Evolutionary conservation across 495 filamentous ascomycete genomes (phyloP), one percentile per base, ranked within the genome.

Genomic region (Hamigera avellanea): DNA sequence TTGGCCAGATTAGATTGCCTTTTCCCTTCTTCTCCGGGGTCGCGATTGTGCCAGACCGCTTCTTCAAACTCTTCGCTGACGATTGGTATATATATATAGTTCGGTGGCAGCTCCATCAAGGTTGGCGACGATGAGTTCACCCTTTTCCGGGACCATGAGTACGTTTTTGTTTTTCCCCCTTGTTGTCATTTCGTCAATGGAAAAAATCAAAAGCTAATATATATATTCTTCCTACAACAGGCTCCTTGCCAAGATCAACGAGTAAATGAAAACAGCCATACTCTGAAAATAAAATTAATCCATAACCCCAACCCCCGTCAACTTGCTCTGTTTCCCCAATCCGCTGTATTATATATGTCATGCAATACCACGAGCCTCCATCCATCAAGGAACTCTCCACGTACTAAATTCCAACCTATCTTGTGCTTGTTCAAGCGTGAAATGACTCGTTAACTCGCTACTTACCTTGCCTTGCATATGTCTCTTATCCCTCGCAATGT

Each of bases 71-170:
- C 21, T 23, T 23, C 5, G 4, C 9, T 23, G 9, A 4, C 9
- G 21, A 23, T 23, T 4, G 4, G 21, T 4, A 23, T 23, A 5
- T 23, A 4, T 23, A 23, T 36, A 42, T 46, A 98, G 91, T 99
- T 82, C 55, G 91, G 91, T 60, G 91, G 91, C 39, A 87, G 81
- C 56, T 81, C 93, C 36, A 75, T 99, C 61, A 95, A 95, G 76
- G 86, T 96, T 48, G 89, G 89, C 43, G 88, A 96, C 44, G 85
- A 95, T 44, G 91, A 96, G 70, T 96, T 76, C 67, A 78, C 80
- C 42, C 80, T 99, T 39, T 99, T 93, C 79, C 72, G 89, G 48
- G 91, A 99, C 62, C 80, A 85, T 64, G 91, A 99, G 91, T 95
- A 78, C 56, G 83, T 76, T 31, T 8, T 13, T 14, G 34, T 10